Conservation (phyloP, 2,329 filamentous ascomycete species). For the Botrytis medusae region DNA sequence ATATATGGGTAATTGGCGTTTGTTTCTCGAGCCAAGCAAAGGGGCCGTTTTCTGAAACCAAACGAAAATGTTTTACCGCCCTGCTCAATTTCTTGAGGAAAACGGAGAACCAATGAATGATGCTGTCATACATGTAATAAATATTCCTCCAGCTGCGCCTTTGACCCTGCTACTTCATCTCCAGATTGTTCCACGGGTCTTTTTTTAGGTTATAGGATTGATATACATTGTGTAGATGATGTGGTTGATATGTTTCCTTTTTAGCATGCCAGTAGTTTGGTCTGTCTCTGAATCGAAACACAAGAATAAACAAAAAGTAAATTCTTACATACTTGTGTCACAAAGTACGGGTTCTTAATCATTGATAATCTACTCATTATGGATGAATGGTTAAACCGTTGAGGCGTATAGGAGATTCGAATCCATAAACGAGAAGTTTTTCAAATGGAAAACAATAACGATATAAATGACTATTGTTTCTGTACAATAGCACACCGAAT, state of each 20-base stretch:
- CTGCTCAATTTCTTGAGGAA: not conserved
- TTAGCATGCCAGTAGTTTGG: not conserved
- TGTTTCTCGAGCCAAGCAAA: conserved; percentile 5
- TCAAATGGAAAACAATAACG: not conserved
- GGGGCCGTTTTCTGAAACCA: conserved; percentile 17
- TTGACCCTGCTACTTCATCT: not conserved
- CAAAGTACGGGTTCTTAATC: not conserved
- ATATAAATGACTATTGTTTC: not conserved
- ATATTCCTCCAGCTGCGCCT: not conserved
- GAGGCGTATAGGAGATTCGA: conserved; percentile 14
- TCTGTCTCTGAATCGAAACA: conserved; percentile 1
- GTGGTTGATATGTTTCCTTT: not conserved
- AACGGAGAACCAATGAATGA: conserved; percentile 6
- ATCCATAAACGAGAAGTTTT: not conserved
- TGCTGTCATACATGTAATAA: not conserved
- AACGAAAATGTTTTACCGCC: conserved; percentile 22
- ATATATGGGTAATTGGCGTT: conserved; percentile 15
- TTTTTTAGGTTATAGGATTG: conserved; percentile 9
- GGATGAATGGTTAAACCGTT: not conserved
- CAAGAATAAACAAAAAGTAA: conserved; percentile 1
- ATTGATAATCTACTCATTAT: not conserved
- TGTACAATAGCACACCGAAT: not conserved
- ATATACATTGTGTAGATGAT: not conserved
- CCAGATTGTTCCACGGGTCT: not conserved
- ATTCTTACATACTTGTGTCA: not conserved